phyloP scores from a whole-genome alignment of 352 stramenopile species.

The Aphanomyces astaci region DNA sequence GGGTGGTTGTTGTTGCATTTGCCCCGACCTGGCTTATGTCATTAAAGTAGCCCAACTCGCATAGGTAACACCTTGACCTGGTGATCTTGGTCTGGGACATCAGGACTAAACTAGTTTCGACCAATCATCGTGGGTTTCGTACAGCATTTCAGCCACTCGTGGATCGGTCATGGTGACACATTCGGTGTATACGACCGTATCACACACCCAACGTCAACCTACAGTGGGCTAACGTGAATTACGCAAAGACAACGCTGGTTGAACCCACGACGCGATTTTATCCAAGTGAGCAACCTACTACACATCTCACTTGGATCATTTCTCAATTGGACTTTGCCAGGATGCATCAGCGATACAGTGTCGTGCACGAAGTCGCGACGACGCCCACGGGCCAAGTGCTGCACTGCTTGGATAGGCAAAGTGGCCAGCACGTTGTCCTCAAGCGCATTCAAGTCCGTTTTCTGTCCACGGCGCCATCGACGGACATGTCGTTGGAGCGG shows the following conservation, averaged over 20 bases:
- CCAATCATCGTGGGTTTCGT: not conserved
- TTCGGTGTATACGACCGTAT: not conserved
- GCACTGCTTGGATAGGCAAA: not conserved
- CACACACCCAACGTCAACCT: not conserved
- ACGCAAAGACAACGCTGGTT: not conserved
- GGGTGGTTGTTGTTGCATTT: not conserved
- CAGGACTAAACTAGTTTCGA: not conserved
- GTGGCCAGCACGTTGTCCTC: not conserved
- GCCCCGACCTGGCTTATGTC: not conserved
- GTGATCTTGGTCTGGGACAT: conserved; percentile 4
- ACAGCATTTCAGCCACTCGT: not conserved
- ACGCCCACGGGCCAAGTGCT: not conserved
- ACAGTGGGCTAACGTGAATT: too few species aligned
- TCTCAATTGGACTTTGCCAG: not conserved
- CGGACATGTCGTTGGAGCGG: conserved; percentile 32
- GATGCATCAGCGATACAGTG: not conserved
- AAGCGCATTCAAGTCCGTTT: not conserved
- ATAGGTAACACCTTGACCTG: not conserved
- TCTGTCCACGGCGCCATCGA: not conserved
- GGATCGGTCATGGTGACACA: not conserved
- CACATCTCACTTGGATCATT: too few species aligned
- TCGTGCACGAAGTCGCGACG: not conserved
- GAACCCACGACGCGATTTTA: too few species aligned
- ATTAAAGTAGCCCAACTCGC: not conserved
- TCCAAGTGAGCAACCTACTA: too few species aligned